These are phyloP conservation scores for Colletotrichum cordylinicola DNA, from an alignment of 2,329 filamentous ascomycete species.

Conservation along the genomic window DNA sequence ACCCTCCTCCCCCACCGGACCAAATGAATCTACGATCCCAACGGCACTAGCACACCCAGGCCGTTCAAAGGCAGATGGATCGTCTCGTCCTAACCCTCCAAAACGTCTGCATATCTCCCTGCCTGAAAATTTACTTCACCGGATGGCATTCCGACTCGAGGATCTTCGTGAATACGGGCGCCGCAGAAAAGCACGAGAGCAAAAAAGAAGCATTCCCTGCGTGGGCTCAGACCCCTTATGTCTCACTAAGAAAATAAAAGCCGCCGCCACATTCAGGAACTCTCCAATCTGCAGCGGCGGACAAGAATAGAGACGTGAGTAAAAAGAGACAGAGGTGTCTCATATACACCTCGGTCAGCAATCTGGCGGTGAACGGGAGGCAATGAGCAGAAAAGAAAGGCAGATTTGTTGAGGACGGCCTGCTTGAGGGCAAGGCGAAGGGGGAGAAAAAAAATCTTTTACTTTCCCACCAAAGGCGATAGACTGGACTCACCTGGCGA, in stretches of 20 bases:
- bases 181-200: neutral
- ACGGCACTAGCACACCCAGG: neutral
- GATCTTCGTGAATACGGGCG: neutral
- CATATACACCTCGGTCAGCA: conserved; percentile 1
- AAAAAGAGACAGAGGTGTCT: neutral
- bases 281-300: neutral
- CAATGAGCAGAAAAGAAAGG: neutral
- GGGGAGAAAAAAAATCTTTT: neutral
- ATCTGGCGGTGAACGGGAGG: conserved; percentile 1
- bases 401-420: conserved; percentile 10
- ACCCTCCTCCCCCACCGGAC: neutral
- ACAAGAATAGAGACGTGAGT: neutral
- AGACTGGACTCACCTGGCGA: neutral
- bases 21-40: neutral
- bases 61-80: neutral
- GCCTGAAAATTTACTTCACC: neutral
- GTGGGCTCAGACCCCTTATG: neutral
- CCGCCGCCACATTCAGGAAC: neutral
- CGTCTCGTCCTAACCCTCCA: neutral
- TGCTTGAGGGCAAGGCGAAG: neutral
- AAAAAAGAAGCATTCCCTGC: neutral
- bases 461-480: neutral
- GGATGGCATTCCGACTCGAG: neutral
- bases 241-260: neutral
- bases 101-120: neutral